Evolutionary conservation across 106 monocot species (phyloP).

Genomic region (Cymbidium sinense): DNA sequence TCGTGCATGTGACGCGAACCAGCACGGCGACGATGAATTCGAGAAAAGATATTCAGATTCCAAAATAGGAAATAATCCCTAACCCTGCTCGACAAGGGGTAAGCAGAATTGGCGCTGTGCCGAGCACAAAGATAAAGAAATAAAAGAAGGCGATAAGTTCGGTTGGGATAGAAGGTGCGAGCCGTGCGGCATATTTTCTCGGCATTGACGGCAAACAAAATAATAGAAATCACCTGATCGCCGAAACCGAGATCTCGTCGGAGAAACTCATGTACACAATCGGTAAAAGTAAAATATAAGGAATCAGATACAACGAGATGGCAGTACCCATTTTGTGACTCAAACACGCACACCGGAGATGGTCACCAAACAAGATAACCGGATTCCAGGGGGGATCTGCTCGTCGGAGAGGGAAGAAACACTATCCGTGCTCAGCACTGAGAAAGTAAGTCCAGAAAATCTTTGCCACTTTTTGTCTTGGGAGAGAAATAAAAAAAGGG

Average conservation of each 20-base stretch:
- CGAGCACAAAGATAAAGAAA: not conserved
- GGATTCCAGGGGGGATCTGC: not conserved
- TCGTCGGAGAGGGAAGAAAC: slow-evolving; percentile 5
- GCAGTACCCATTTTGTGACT: not conserved
- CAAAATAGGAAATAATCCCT: not conserved
- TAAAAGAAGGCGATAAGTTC: too few relatives aligned
- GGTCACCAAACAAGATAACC: not conserved
- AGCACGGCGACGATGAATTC: not conserved
- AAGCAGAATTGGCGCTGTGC: not conserved
- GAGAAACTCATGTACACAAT: not conserved
- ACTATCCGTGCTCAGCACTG: not conserved
- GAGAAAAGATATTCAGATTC: not conserved
- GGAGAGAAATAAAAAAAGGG: too few relatives aligned
- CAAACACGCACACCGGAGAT: not conserved
- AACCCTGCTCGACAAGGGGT: not conserved
- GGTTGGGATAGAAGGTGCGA: too few relatives aligned
- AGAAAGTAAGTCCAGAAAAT: not conserved
- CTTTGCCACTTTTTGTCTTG: too few relatives aligned
- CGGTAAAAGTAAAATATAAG: not conserved
- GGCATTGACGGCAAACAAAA: not conserved
- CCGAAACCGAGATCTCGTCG: not conserved
- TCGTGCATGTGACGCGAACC: not conserved
- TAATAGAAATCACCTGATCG: not conserved
- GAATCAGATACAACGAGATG: not conserved
- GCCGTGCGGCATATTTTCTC: not conserved